Conservation (phyloP, 164 flowering plant genomes). For the Vitis rupestris region DNA sequence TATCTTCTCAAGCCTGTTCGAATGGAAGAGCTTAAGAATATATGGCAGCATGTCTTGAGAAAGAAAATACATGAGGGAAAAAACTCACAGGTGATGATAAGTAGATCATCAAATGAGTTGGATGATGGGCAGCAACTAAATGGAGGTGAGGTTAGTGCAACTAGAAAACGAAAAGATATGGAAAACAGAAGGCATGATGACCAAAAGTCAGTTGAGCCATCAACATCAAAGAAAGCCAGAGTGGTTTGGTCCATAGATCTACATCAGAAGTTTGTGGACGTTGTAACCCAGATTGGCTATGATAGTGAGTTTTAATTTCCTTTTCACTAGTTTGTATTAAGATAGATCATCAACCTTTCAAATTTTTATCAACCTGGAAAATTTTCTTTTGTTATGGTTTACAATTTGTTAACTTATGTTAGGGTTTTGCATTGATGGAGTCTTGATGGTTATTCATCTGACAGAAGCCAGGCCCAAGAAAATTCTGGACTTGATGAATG, state of each 20-base stretch:
- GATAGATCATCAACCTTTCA: neutral
- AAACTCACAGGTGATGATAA: too few relatives aligned
- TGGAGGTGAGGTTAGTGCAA: neutral
- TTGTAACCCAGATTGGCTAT: neutral
- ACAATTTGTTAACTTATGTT: neutral
- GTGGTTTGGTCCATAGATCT: constrained; percentile 3
- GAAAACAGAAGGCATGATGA: constrained; percentile 9
- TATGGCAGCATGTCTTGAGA: constrained; percentile 15
- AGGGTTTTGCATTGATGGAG: neutral
- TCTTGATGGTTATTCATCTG: constrained; percentile 3
- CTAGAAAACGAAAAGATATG: constrained; percentile 9
- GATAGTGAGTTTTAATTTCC: neutral
- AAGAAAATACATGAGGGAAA: too few relatives aligned
- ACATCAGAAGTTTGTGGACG: neutral
- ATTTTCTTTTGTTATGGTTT: neutral
- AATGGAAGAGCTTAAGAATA: constrained; percentile 27
- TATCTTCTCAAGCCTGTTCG: constrained; percentile 35
- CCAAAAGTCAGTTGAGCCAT: constrained; percentile 1
- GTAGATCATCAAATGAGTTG: too few relatives aligned
- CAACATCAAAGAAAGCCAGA: constrained; percentile 8
- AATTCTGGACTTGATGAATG: constrained; percentile 33
- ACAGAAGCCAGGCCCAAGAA: constrained; percentile 30
- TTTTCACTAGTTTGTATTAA: too few relatives aligned
- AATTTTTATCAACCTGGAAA: neutral
- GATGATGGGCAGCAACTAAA: constrained; percentile 3